Evolutionary conservation across 2,329 filamentous ascomycete genomes (phyloP).

Genomic region (Hortaea werneckii): DNA sequence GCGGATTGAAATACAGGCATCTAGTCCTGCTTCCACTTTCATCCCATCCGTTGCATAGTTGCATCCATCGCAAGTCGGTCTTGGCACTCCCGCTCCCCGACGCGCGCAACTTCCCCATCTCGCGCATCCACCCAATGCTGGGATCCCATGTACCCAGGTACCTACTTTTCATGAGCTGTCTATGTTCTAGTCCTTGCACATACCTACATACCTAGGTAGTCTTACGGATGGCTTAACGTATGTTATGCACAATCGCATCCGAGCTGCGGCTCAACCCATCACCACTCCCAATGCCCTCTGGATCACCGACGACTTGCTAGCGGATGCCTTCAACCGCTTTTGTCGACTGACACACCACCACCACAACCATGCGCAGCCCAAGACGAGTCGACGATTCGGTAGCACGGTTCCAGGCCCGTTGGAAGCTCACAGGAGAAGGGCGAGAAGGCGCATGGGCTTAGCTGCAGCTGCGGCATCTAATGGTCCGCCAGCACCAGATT

Average conservation of each 20-base stretch:
- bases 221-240: not conserved
- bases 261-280: constrained; percentile 11
- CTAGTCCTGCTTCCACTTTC: too few species aligned
- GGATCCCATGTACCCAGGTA: too few species aligned
- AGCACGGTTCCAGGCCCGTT: constrained; percentile 53
- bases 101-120: not conserved
- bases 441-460: constrained; percentile 45
- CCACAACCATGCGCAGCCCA: not conserved
- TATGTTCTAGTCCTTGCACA: too few species aligned
- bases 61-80: constrained; percentile 1
- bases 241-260: constrained; percentile 18
- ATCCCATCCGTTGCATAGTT: not conserved
- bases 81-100: constrained; percentile 7
- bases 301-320: constrained; percentile 49
- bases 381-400: constrained; percentile 37
- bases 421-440: constrained; percentile 47
- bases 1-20: too few species aligned
- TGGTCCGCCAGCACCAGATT: constrained; percentile 13
- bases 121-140: too few species aligned
- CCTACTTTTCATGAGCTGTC: too few species aligned
- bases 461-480: constrained; percentile 6
- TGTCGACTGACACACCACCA: constrained; percentile 26
- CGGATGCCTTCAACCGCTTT: constrained; percentile 42
- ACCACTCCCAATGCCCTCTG: constrained; percentile 40
- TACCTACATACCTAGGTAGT: too few species aligned